Percentiles rank a stretch among this genome's conserved stretches.
phyloP scores from a whole-genome alignment of 495 filamentous ascomycete species.

The Aspergillus ellipticus region DNA sequence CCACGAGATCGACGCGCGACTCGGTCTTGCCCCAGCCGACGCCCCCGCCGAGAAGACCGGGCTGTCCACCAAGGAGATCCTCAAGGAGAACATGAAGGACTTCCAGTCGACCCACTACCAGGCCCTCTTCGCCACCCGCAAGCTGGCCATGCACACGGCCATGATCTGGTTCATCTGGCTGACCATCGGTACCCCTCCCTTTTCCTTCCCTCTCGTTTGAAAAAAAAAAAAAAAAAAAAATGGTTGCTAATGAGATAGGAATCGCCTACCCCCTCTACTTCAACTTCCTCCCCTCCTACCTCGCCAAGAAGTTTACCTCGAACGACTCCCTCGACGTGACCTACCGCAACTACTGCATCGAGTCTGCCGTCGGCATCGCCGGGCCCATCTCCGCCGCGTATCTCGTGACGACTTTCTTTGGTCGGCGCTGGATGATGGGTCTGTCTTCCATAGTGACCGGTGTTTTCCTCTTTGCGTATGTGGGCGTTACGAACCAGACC shows the following conservation, averaged over 20 bases:
- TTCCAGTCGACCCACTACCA: slow-evolving; percentile 26
- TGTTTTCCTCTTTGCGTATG: slow-evolving; percentile 34
- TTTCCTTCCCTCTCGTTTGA: background rate
- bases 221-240: background rate
- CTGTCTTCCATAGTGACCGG: slow-evolving; percentile 29
- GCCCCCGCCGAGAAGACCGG: background rate
- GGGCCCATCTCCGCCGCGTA: slow-evolving; percentile 28
- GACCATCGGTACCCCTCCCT: slow-evolving; percentile 21
- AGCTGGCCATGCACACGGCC: slow-evolving; percentile 18
- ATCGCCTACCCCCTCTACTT: slow-evolving; percentile 36
- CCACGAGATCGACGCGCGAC: slow-evolving; percentile 24
- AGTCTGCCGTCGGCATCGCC: slow-evolving; percentile 27
- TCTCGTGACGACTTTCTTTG: slow-evolving; percentile 26
- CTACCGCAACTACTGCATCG: slow-evolving; percentile 34
- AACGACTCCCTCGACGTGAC: slow-evolving; percentile 25
- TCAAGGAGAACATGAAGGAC: slow-evolving; percentile 28
- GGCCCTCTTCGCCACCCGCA: slow-evolving; percentile 25
- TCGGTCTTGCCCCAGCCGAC: slow-evolving; percentile 7
- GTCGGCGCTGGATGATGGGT: slow-evolving; percentile 34
- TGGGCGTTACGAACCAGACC: slow-evolving; percentile 21
- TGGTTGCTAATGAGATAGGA: slow-evolving; percentile 11
- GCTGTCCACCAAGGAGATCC: slow-evolving; percentile 22
- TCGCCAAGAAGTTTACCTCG: slow-evolving; percentile 26
- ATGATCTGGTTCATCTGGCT: slow-evolving; percentile 32
- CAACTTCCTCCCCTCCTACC: slow-evolving; percentile 33